These are phyloP conservation scores for Fagopyrum homotropicum DNA, from an alignment of 148 eudicot species.

Conservation along the genomic window DNA sequence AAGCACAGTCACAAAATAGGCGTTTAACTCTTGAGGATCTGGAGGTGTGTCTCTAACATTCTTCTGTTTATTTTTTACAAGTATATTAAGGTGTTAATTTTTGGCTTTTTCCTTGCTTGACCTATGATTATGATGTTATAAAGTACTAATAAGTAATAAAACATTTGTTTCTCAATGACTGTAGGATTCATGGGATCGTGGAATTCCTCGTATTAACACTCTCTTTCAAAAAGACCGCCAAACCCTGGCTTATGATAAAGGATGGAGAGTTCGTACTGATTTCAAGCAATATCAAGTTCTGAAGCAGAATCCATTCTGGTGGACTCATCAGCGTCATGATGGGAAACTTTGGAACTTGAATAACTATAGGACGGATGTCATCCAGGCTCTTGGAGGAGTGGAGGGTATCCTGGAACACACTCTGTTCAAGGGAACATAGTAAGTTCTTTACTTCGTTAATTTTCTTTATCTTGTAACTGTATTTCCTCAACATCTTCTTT, in stretches of 20 bases:
- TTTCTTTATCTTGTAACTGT: background rate
- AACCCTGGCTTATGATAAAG: constrained; percentile 97
- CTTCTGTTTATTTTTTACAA: background rate
- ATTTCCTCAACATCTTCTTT: background rate
- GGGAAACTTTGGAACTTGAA: constrained; percentile 98
- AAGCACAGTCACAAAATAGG: constrained; percentile 97
- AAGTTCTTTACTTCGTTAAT: constrained; percentile 18
- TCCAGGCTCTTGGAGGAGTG: constrained; percentile 98
- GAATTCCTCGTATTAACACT: constrained; percentile 96
- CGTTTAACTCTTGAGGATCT: constrained; percentile 93
- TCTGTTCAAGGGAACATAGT: constrained; percentile 93
- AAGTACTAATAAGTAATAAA: background rate
- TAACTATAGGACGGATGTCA: constrained; percentile 96
- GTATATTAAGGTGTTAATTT: background rate
- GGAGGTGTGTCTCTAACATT: constrained; percentile 38
- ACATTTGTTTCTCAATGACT: background rate
- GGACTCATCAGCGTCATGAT: constrained; percentile 99
- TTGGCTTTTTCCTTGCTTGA: background rate
- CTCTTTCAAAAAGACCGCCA: constrained; percentile 98
- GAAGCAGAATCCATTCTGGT: constrained; percentile 99
- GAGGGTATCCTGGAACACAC: constrained; percentile 99
- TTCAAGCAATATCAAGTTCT: constrained; percentile 96
- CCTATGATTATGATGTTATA: background rate
- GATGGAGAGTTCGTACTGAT: constrained; percentile 98
- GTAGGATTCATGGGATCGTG: constrained; percentile 98